Evolutionary conservation across 495 filamentous ascomycete species (phyloP).

Genomic region (Aspergillus cavernicola): DNA sequence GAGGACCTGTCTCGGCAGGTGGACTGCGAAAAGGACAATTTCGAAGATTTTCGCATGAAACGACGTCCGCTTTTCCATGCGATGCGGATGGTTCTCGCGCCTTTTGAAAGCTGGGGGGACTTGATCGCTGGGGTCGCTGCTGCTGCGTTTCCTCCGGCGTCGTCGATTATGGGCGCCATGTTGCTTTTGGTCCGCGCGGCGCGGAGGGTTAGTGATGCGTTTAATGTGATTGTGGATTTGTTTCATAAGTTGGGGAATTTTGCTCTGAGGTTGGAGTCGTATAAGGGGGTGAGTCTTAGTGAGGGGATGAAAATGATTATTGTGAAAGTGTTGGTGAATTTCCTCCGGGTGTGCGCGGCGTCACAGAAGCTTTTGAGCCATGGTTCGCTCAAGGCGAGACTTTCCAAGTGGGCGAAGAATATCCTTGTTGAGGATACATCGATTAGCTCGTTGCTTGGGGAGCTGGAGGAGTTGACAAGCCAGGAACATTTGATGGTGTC

Average conservation of each 20-base stretch:
- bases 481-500: constrained; percentile 1
- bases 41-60: neutral
- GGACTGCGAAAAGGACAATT: neutral
- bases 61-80: neutral
- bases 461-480: constrained; percentile 1
- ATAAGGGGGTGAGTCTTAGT: neutral
- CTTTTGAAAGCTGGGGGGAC: neutral
- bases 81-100: neutral
- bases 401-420: constrained; percentile 10
- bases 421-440: constrained; percentile 6
- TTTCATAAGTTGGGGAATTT: constrained; percentile 23
- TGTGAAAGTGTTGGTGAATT: neutral
- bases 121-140: neutral
- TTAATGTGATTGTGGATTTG: constrained; percentile 22
- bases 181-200: constrained; percentile 23
- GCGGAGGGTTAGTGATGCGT: constrained; percentile 21
- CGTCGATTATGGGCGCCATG: constrained; percentile 27
- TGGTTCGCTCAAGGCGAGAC: constrained; percentile 11
- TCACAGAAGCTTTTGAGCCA: constrained; percentile 13
- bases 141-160: constrained; percentile 21
- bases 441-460: neutral
- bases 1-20: neutral
- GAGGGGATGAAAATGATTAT: constrained; percentile 1
- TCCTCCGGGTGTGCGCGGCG: constrained; percentile 14
- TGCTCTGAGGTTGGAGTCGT: constrained; percentile 8